phyloP scores from a whole-genome alignment of 2,329 filamentous ascomycete species.

The Phaeosphaeria sp. region DNA sequence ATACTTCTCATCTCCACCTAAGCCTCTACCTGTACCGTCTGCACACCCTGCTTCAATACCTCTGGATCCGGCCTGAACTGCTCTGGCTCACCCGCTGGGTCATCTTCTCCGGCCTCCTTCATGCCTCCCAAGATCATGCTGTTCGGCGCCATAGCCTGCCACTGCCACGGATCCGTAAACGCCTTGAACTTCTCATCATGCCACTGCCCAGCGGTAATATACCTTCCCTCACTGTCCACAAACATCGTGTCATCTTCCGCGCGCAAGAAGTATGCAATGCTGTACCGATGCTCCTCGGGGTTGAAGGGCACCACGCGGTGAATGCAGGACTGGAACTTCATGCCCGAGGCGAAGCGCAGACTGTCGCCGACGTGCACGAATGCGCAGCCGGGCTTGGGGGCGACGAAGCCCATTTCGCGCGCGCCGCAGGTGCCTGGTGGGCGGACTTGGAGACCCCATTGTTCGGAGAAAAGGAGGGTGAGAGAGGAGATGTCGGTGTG shows the following conservation, averaged over 20 bases:
- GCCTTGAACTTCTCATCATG: conserved; percentile 45
- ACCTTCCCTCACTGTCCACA: conserved; percentile 61
- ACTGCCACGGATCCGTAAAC: conserved; percentile 31
- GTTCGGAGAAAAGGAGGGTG: conserved; percentile 56
- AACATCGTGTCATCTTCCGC: conserved; percentile 65
- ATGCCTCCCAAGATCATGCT: conserved; percentile 37
- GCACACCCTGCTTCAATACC: neutral
- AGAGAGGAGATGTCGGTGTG: conserved; percentile 43
- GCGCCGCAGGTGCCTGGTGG: conserved; percentile 54
- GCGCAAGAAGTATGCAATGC: conserved; percentile 65
- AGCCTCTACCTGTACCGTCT: neutral
- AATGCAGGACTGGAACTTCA: conserved; percentile 64
- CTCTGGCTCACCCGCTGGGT: conserved; percentile 15
- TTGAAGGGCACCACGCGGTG: conserved; percentile 64
- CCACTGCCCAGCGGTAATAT: conserved; percentile 57
- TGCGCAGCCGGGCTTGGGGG: conserved; percentile 59
- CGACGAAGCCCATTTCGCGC: conserved; percentile 51
- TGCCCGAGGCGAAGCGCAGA: conserved; percentile 61
- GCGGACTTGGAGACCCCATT: conserved; percentile 65
- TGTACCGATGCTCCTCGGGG: conserved; percentile 63
- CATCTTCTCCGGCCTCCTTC: conserved; percentile 33
- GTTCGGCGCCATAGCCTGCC: conserved; percentile 30
- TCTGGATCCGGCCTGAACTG: conserved; percentile 7
- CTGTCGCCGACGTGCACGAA: conserved; percentile 67
- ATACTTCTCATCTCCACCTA: neutral